Base-by-base conservation (phyloP, 495 filamentous ascomycete species). In the Penicillium ucsense region DNA sequence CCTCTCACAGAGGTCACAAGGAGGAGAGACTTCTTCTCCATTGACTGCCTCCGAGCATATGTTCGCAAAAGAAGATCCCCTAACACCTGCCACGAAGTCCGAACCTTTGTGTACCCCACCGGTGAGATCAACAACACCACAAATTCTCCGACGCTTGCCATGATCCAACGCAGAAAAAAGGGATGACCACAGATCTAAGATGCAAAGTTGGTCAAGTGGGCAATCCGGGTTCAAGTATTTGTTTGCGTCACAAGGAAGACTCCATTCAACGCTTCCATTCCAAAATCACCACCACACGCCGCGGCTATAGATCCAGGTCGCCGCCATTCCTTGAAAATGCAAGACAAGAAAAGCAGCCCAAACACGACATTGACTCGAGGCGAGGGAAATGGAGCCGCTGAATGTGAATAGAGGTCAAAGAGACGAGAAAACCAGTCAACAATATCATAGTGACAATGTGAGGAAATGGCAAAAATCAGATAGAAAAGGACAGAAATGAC, bases 21-120 rank as follows among this genome's bases (percentile, higher is more conserved):
- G 49, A 50, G 42, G 12, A 45, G 31, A 45, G 57, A 44, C 31
- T 40, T 50, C 53, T 41, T 33, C 57, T 56, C 45, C 49, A 48
- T 45, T 28, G 54, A 12, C 41, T 49, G 54, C 55, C 55, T 20
- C 20, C 20, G 20, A 41, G 47, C 46, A 55, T 60, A 66, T 64
- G 65, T 41, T 39, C 63, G 58, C 60, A 66, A 68, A 71, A 68
- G 61, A 57, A 67, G 68, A 63, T 64, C 66, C 66, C 54, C 66
- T 63, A 70, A 70, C 66, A 72, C 65, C 68, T 59, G 63, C 65
- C 63, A 65, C 64, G 63, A 56, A 66, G 63, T 64, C 68, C 68
- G 57, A 66, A 60, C 64, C 66, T 61, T 54, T 67, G 66, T 70
- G 57, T 60, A 68, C 70, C 64, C 66, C 66, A 66, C 61, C 68